Base-by-base conservation (phyloP, 2,329 filamentous ascomycete species). In the Sporothrix brasiliensis region DNA sequence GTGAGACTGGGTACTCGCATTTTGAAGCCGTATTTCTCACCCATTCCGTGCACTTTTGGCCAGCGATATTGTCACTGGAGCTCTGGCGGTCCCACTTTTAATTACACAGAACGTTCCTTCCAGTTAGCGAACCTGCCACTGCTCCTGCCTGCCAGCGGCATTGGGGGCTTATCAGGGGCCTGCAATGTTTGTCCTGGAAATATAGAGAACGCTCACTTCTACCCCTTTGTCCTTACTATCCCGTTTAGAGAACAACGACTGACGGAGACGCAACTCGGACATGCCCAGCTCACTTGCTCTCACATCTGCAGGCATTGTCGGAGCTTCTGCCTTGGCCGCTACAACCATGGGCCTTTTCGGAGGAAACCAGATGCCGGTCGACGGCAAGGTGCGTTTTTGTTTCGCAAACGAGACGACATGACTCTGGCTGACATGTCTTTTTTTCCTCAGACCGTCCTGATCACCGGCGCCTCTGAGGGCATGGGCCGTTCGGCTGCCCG, bases 391-490 rank as follows among this genome's bases (percentile, higher is more conserved):
- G 79, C 67, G 83, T 77, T 27, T 34, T 39, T 30, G 53, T 4
- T n/a, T 19, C 19, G 14, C 2, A 9, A 10, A 4, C 41, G 24
- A 58, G 27, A 58, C 6, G 6, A 13, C 14, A 4, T n/a, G 27
- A 3, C 27, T 9, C 3, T 58, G 11, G 11, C 58, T 61, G 44
- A 63, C 58, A 10, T 14, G 27, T 0, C 14, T 9, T 16, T 60
- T 10, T 27, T 24, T 24, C 24, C 24, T 27, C 7, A 63, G 58
- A 63, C 94, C 2, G 85, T 96, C 68, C 84, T 98, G 69, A 84
- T 99, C 68, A 99, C 95, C 0, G 95, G 95, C 61, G 93, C 90
- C 44, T 97, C 95, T 0, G 92, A 97, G 77, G 95, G 95, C 71
- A 92, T 97, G 91, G 95, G 95, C 72, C 88, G 89, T 75, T 88